These are phyloP conservation scores for Trametes gibbosa DNA, from an alignment of 768 basidiomycete genomes.

Conservation along the genomic window DNA sequence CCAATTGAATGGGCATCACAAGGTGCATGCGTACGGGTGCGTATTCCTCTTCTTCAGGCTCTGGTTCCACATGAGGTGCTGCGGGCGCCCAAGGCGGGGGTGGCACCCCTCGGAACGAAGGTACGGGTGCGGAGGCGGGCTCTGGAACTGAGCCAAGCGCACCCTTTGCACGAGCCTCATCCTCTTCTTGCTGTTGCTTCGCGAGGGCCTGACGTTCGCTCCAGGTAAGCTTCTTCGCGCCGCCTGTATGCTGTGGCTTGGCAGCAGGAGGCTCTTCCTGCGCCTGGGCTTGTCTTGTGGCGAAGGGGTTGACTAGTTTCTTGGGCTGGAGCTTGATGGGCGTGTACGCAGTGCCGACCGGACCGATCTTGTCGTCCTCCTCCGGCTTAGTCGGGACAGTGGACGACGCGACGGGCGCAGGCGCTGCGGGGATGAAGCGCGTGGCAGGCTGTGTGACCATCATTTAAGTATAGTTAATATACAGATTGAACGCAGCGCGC, in stretches of 20 bases:
- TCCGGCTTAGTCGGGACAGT: slow-evolving; percentile 60
- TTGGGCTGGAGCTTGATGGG: slow-evolving; percentile 87
- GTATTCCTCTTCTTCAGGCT: slow-evolving; percentile 32
- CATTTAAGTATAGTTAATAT: background rate
- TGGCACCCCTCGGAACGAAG: slow-evolving; percentile 19
- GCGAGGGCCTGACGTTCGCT: slow-evolving; percentile 89
- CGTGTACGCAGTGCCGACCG: slow-evolving; percentile 84
- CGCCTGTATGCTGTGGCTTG: slow-evolving; percentile 24
- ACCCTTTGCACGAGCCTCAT: slow-evolving; percentile 60
- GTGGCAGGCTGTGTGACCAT: slow-evolving; percentile 21
- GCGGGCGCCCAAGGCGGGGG: slow-evolving; percentile 9
- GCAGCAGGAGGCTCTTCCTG: slow-evolving; percentile 33
- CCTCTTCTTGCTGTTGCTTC: slow-evolving; percentile 82
- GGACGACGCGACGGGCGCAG: slow-evolving; percentile 43
- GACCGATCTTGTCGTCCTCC: slow-evolving; percentile 80
- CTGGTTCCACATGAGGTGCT: slow-evolving; percentile 22
- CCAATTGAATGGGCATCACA: background rate
- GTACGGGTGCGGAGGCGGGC: slow-evolving; percentile 32
- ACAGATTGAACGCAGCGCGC: slow-evolving; percentile 19
- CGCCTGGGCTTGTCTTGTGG: slow-evolving; percentile 53
- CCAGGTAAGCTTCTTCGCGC: slow-evolving; percentile 86
- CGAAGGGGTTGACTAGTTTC: slow-evolving; percentile 84
- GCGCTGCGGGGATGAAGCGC: slow-evolving; percentile 31
- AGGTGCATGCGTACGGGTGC: slow-evolving; percentile 9
- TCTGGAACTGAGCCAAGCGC: slow-evolving; percentile 38